Conservation (phyloP, 441 rosid genomes). For the Aquilaria agallochum region DNA sequence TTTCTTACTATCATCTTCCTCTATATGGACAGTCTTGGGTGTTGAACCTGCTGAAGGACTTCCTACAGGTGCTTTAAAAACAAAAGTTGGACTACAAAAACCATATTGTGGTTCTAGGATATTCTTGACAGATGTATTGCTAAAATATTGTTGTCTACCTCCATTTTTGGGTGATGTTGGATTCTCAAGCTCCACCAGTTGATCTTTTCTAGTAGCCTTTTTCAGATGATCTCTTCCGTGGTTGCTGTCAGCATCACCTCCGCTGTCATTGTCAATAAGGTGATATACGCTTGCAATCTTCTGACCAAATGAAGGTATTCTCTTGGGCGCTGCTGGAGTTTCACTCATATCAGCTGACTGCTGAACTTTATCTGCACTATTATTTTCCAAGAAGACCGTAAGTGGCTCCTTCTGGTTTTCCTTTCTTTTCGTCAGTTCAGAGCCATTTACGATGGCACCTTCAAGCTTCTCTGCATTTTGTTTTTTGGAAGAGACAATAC, state of each 20-base stretch:
- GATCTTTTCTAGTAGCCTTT: slow-evolving; percentile 5
- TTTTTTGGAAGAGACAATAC: slow-evolving; percentile 50
- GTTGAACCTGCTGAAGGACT: slow-evolving; percentile 38
- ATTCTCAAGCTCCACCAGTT: slow-evolving; percentile 14
- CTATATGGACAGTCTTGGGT: slow-evolving; percentile 35
- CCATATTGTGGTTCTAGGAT: slow-evolving; percentile 30
- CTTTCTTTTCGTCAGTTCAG: slow-evolving; percentile 34
- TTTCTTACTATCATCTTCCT: slow-evolving; percentile 24
- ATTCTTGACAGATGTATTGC: slow-evolving; percentile 3
- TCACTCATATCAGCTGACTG: slow-evolving; percentile 31
- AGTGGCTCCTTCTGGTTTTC: slow-evolving; percentile 40
- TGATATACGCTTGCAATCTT: slow-evolving; percentile 29
- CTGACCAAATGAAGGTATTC: slow-evolving; percentile 40
- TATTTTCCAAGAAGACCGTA: slow-evolving; percentile 34
- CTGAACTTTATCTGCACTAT: slow-evolving; percentile 32
- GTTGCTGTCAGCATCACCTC: slow-evolving; percentile 23
- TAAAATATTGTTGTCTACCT: too few species aligned
- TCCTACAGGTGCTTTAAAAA: slow-evolving; percentile 31
- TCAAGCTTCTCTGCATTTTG: slow-evolving; percentile 30
- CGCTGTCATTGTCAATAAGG: slow-evolving; percentile 21
- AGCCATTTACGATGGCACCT: slow-evolving; percentile 28
- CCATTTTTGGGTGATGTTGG: background rate
- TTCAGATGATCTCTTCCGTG: slow-evolving; percentile 23
- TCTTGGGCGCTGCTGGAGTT: slow-evolving; percentile 30
- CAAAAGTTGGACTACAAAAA: slow-evolving; percentile 63